These are phyloP conservation scores for Ilex paraguariensis DNA, from an alignment of 305 asterid species.

Conservation along the genomic window DNA sequence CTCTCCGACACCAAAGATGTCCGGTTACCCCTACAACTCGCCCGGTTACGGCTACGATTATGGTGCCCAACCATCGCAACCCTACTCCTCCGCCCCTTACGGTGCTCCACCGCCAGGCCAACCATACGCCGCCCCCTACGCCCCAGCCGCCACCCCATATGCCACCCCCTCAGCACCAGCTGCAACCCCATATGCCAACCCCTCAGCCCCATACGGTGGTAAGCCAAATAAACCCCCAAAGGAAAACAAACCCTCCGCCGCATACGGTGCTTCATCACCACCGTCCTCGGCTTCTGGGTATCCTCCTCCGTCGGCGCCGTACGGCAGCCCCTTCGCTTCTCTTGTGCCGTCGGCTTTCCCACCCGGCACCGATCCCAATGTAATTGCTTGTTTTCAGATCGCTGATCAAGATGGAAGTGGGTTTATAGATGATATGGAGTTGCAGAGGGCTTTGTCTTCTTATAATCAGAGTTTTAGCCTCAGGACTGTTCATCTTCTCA, in stretches of 20 bases:
- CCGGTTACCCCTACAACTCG: slow-evolving; percentile 8
- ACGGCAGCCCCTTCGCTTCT: slow-evolving; percentile 69
- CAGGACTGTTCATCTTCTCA: slow-evolving; percentile 89
- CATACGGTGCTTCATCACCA: slow-evolving; percentile 32
- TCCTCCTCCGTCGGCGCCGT: slow-evolving; percentile 46
- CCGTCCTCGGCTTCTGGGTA: slow-evolving; percentile 21
- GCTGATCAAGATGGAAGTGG: slow-evolving; percentile 97
- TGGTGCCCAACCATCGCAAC: slow-evolving; percentile 39
- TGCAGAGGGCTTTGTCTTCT: slow-evolving; percentile 68
- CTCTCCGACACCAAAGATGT: too few species aligned
- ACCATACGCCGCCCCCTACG: background rate
- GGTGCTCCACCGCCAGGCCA: background rate
- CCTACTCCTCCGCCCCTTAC: slow-evolving; percentile 40
- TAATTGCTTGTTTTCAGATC: slow-evolving; percentile 65
- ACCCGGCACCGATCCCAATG: slow-evolving; percentile 87
- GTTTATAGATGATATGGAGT: slow-evolving; percentile 86
- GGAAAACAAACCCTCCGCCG: slow-evolving; percentile 13
- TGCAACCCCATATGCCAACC: background rate
- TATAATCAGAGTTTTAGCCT: slow-evolving; percentile 75
- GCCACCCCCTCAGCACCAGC: slow-evolving; percentile 18
- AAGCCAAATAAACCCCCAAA: slow-evolving; percentile 20
- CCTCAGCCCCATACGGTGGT: background rate
- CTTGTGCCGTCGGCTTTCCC: slow-evolving; percentile 77
- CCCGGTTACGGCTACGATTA: slow-evolving; percentile 34
- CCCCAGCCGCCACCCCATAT: slow-evolving; percentile 21